These are phyloP conservation scores for Lentinula detonsa DNA, from an alignment of 768 basidiomycete species.

Conservation along the genomic window DNA sequence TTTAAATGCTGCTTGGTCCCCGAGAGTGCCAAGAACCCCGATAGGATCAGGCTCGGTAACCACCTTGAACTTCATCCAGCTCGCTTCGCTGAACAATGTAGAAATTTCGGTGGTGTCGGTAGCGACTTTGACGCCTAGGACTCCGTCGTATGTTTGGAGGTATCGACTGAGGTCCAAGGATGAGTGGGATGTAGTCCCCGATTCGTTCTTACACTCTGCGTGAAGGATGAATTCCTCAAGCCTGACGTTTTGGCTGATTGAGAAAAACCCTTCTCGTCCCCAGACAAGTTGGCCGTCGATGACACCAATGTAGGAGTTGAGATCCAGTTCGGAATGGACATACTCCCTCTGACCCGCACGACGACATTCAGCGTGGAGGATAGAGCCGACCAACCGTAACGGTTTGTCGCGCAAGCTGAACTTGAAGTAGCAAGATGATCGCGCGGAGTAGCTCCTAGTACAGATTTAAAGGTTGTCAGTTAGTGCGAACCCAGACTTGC, in stretches of 20 bases:
- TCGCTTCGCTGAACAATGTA: not conserved
- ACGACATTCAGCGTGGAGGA: not conserved
- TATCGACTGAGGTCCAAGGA: not conserved
- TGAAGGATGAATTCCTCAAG: not conserved
- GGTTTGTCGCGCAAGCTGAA: not conserved
- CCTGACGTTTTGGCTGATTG: not conserved
- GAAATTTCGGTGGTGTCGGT: not conserved
- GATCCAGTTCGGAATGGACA: not conserved
- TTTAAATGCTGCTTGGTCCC: not conserved
- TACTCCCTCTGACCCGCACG: not conserved
- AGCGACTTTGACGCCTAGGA: not conserved
- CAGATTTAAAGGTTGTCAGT: not conserved
- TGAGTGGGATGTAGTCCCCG: not conserved
- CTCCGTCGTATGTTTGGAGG: not conserved
- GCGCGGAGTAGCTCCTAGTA: not conserved
- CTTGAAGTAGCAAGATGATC: not conserved
- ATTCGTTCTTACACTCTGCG: not conserved
- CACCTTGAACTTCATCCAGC: slow-evolving; percentile 5
- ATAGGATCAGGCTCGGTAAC: slow-evolving; percentile 1
- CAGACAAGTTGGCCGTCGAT: not conserved
- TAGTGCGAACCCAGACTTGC: too few species aligned
- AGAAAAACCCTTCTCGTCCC: not conserved
- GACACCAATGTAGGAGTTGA: not conserved
- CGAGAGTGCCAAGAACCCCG: not conserved
- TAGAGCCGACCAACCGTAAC: not conserved